Evolutionary conservation across 495 filamentous ascomycete genomes (phyloP), one percentile per base, ranked within the genome.

Genomic region (Xylaria grammica): DNA sequence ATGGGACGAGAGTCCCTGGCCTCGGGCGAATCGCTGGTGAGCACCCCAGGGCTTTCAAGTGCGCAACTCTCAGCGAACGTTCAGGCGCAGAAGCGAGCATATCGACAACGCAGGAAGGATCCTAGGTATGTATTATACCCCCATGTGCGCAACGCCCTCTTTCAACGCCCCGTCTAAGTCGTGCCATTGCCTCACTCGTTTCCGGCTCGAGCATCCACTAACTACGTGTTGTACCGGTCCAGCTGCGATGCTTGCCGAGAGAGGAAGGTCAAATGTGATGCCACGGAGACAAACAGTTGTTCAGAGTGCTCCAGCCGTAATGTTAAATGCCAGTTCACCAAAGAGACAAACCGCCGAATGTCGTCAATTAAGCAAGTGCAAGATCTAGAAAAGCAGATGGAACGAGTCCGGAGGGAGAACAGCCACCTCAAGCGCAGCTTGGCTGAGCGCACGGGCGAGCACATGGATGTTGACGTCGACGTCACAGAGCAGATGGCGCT

Each of bases 281-380:
- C 95, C 34, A 97, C 95, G 54, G 95, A 99, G 68, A 97, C 91
- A 42, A 86, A 90, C 26, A 95, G 93, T 76, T 99, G 95, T 77
- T 97, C 94, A 2, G 95, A 99, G 79, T 99, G 95, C 79, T 91
- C 91, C 15, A 97, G 92, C 71, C 87, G 95, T 66, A 94, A 91
- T 72, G 94, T 97, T 52, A 96, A 95, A 73, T 99, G 95, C 72
- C 94, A 97, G 75, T 99, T 99, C 74, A 99, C 95, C 49, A 99
- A 99, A 80, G 95, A 99, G 76, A 98, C 95, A 22, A 99, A 99
- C 77, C 87, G 96, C 51, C 87, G 95, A 66, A 99, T 99, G 95
- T 97, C 95, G 50, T 97, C 94, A 15, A 97, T 98, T 75, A 99
- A 98, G 87, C 95, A 97, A 81, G 92, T 97, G 3, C 95, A 99